phyloP scores from a whole-genome alignment of 2,329 filamentous ascomycete species.

The Aspergillus sp. region DNA sequence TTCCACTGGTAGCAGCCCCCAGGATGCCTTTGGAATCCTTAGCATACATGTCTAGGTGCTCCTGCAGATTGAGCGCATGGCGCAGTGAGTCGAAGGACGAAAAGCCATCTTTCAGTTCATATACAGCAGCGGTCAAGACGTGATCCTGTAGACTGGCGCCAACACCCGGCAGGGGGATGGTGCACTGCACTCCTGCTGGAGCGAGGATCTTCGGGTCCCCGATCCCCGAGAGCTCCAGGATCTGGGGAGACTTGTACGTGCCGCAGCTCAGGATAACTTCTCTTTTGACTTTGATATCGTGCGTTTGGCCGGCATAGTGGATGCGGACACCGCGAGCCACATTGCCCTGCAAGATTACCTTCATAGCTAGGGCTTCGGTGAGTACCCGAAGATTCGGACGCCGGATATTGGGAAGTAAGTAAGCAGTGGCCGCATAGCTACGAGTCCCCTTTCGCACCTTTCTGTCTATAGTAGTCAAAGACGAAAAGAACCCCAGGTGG shows the following conservation, averaged over 20 bases:
- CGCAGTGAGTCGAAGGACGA: no score
- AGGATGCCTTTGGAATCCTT: no score
- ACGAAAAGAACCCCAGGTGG: background rate
- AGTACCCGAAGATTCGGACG: background rate
- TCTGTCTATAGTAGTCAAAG: background rate
- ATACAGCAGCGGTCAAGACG: background rate
- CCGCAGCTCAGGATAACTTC: slow-evolving; percentile 59
- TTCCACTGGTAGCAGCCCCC: no score
- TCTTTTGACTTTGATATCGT: background rate
- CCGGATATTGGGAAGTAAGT: background rate
- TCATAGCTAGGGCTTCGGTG: background rate
- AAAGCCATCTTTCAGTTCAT: no score
- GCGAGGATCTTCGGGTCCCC: slow-evolving; percentile 48
- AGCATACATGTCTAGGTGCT: no score
- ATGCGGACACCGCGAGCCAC: background rate
- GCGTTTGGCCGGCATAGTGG: background rate
- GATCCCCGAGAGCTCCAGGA: slow-evolving; percentile 63
- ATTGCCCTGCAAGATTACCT: background rate
- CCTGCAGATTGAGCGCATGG: no score
- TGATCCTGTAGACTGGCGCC: slow-evolving; percentile 53
- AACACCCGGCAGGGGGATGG: slow-evolving; percentile 44
- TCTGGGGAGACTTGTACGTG: slow-evolving; percentile 55
- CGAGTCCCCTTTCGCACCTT: background rate
- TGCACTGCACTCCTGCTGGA: slow-evolving; percentile 40
- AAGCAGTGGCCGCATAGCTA: background rate